Percentiles rank a stretch among this genome's conserved stretches.
Evolutionary conservation across 2,329 filamentous ascomycete genomes (phyloP).

Genomic region (Pestalotiopsis sp.): DNA sequence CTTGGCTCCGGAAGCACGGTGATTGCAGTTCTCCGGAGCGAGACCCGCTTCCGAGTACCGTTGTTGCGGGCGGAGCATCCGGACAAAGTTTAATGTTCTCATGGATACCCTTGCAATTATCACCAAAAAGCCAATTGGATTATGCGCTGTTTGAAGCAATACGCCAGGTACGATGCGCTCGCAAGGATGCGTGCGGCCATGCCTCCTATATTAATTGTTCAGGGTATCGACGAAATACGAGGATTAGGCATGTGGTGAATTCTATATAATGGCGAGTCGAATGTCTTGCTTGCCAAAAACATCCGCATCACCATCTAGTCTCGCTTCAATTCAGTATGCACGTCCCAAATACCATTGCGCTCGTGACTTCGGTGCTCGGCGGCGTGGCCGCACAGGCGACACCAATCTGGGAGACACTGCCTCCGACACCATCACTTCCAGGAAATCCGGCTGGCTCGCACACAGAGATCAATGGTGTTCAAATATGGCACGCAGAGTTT

Average conservation of each 20-base stretch:
- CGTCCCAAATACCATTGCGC: not conserved
- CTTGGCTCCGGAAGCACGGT: not conserved
- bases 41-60: slow-evolving; percentile 4
- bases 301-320: not conserved
- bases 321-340: not conserved
- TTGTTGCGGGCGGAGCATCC: not conserved
- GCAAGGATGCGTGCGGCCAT: slow-evolving; percentile 8
- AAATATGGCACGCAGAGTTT: slow-evolving; percentile 44
- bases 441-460: slow-evolving; percentile 32
- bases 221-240: not conserved
- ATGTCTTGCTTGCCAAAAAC: not conserved
- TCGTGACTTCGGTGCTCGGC: not conserved
- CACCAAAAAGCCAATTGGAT: not conserved
- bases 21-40: not conserved
- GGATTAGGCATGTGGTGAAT: not conserved
- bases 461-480: slow-evolving; percentile 37
- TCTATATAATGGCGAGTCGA: not conserved
- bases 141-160: not conserved
- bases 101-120: not conserved
- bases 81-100: not conserved
- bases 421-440: slow-evolving; percentile 40
- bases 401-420: slow-evolving; percentile 37
- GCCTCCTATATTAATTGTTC: not conserved
- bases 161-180: not conserved
- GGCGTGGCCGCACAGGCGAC: slow-evolving; percentile 11